phyloP scores from a whole-genome alignment of 805 yeast genomes.

The Kodamaea restingae region DNA sequence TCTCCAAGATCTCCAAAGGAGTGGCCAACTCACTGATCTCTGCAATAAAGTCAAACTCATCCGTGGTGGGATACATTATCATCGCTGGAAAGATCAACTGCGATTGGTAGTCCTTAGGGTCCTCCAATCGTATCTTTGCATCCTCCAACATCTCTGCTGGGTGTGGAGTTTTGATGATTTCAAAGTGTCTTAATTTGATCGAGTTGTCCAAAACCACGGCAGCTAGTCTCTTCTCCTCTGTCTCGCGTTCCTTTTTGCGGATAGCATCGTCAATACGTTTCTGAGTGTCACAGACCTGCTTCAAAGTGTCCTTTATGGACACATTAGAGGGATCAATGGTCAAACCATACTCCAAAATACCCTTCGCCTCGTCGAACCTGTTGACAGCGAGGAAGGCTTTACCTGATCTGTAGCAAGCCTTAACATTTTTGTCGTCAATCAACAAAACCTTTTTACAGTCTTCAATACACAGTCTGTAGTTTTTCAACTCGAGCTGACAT shows the following conservation, averaged over 20 bases:
- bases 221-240: conserved; percentile 38
- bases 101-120: conserved; percentile 64
- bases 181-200: conserved; percentile 53
- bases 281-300: conserved; percentile 39
- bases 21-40: conserved; percentile 71
- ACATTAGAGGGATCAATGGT: conserved; percentile 55
- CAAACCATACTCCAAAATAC: conserved; percentile 62
- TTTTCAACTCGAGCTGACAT: conserved; percentile 79
- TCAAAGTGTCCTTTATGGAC: conserved; percentile 47
- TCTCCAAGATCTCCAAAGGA: conserved; percentile 56
- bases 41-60: conserved; percentile 79
- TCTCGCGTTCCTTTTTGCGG: conserved; percentile 35
- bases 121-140: conserved; percentile 55
- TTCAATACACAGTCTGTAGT: conserved; percentile 79
- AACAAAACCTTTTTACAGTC: conserved; percentile 74
- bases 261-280: conserved; percentile 23
- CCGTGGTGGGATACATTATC: conserved; percentile 75
- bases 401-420: conserved; percentile 83
- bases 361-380: conserved; percentile 66
- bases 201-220: conserved; percentile 53
- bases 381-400: conserved; percentile 71
- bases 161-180: conserved; percentile 43
- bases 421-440: conserved; percentile 64
- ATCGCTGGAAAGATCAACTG: conserved; percentile 79
- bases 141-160: conserved; percentile 56